Conservation (phyloP, 305 asterid genomes). For the Fraxinus platypoda region DNA sequence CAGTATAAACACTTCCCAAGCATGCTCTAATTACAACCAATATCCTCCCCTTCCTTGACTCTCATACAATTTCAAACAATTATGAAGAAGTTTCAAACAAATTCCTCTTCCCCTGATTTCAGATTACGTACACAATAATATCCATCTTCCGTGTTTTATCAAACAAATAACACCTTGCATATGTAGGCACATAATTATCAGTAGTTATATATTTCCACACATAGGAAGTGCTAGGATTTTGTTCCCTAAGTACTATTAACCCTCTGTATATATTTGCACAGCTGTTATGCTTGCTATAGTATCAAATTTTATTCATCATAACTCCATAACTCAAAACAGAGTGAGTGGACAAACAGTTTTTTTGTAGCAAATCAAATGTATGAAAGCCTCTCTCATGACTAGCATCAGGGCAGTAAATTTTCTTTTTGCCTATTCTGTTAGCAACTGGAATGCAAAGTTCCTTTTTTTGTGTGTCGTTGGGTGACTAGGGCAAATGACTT, state of each 20-base stretch:
- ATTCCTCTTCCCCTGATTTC: neutral
- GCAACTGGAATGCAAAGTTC: neutral
- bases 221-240: neutral
- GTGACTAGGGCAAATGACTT: neutral
- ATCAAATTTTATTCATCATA: conserved; percentile 8
- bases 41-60: neutral
- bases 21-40: neutral
- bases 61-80: neutral
- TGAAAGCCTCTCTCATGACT: neutral
- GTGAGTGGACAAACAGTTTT: neutral
- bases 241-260: neutral
- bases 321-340: neutral
- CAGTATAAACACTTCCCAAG: neutral
- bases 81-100: neutral
- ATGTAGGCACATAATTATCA: conserved; percentile 9
- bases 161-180: neutral
- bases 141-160: neutral
- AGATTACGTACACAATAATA: neutral
- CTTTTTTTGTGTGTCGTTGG: neutral
- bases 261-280: neutral
- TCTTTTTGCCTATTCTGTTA: neutral
- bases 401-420: neutral
- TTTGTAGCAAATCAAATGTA: neutral
- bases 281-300: conserved; percentile 4
- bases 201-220: neutral